Evolutionary conservation across 2,329 filamentous ascomycete genomes (phyloP), one percentile per base, ranked within the genome.

Genomic region (Xylaria sp.): DNA sequence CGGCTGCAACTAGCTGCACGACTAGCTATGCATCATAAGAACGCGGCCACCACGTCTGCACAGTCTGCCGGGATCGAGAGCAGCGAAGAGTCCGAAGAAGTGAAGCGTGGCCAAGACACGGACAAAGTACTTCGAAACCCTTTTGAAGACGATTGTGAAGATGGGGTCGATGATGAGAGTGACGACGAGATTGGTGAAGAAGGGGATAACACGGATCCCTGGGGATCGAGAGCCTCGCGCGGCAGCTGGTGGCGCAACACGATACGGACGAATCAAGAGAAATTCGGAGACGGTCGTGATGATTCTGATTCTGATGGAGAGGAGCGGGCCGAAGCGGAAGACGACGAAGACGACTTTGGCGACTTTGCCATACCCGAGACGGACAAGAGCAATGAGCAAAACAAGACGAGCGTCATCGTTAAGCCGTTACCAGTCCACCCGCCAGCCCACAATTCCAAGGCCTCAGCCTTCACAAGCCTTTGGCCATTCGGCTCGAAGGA

Each of bases 1-100:
- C 86, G 93, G 54, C 82, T 91, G 58, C 91, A 96, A 73, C 83
- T 97, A n/a, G 92, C 92, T n/a, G 90, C 90, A 10, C 86, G 92
- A 10, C 81, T 97, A 69, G 84, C 90, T 1, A 84, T 89, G 75
- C 89, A 91, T 65, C 84, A 86, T 66, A 88, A 90, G 73, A 84
- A 85, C 65, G 75, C 79, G 4, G 74, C 78, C 23, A 76, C 75
- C 1, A 68, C 79, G 1, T 75, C 75, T 1, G 65, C 75, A 23
- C 72, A 74, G 59, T 67, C 76, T 61, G 72, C 73, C 10, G 72
- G 72, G 2, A 72, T 75, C 6, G 78, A 79, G 23, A 75, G 75
- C 23, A 75, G 74, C 2, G 73, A 75, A 4, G 76, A 76, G 48
- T 71, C 69, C 10, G 68, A 73, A 16, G 74, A 69, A 11, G 63